Base-by-base conservation (phyloP, 257 asterid genomes). In the Ehretia macrophylla region DNA sequence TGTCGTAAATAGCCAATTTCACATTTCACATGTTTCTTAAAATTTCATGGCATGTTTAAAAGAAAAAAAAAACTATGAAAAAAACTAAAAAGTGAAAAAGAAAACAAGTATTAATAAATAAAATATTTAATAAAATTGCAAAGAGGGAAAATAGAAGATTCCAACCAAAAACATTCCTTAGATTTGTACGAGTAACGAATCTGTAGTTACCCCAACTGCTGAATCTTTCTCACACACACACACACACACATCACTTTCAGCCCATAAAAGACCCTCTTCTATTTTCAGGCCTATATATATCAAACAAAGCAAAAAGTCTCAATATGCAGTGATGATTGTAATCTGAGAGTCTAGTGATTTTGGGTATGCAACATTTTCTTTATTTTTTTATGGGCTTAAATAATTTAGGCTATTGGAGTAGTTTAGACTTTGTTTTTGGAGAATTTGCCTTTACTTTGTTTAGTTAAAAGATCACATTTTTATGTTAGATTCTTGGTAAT, bases 151-250 rank as follows among this genome's bases (percentile, higher is more conserved):
- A 23, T 14, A 5, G 16, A 21, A 58, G 58, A 5, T 58, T 37
- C 35, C 16, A 51, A 60, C 21, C 38, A 8, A 17, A 55, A 46
- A 39, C 39, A 63, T 59, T 60, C 60, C 62, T 51, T 32, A 17
- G 17, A 8, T 39, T 4, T 17, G 51, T 32, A 10, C 67, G 67
- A 60, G 72, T 46, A 71, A 64, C 68, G 75, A 67, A 76, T 76
- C 57, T 52, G 40, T 38, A 45, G 11, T 52, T 35, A 51, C 32
- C 51, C 13, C 11, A 45, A 50, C 48, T 55, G 55, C 62, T 17
- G n/a, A 49, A 19, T 5, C 67, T 52, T 16, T 12, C 65, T n/a
- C n/a, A n/a, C n/a, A n/a, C n/a, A n/a, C n/a, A n/a, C n/a, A n/a
- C n/a, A n/a, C n/a, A 18, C 44, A 6, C 16, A 54, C 66, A 17